Evolutionary conservation across 1,284 basidiomycete species (phyloP).

Genomic region (Cutaneotrichosporon cutaneum): DNA sequence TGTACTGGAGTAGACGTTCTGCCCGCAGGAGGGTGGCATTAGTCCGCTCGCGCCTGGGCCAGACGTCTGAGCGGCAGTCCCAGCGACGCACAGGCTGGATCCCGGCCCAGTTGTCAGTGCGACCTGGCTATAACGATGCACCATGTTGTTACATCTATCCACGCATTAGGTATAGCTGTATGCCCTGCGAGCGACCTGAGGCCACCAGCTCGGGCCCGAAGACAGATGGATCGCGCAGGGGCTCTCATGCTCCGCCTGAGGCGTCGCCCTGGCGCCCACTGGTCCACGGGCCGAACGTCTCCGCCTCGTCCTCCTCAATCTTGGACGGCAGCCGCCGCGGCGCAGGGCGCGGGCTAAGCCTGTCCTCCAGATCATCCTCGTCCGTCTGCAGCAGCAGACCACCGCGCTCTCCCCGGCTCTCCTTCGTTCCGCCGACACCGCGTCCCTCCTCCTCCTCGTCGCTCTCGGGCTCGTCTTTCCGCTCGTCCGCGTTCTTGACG

Average conservation of each 20-base stretch:
- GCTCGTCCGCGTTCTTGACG: slow-evolving; percentile 39
- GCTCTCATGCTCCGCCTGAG: not conserved
- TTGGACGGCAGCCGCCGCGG: not conserved
- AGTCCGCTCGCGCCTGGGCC: not conserved
- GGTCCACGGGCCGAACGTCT: slow-evolving; percentile 37
- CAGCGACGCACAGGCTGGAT: too few species aligned
- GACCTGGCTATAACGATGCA: not conserved
- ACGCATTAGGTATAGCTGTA: not conserved
- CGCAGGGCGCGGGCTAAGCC: not conserved
- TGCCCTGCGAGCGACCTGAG: too few species aligned
- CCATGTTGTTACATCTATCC: not conserved
- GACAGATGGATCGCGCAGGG: too few species aligned
- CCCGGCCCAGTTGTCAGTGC: too few species aligned
- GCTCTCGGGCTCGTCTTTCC: slow-evolving; percentile 36
- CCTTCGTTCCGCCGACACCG: slow-evolving; percentile 33
- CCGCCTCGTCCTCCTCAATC: slow-evolving; percentile 23
- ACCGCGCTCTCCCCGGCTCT: slow-evolving; percentile 23
- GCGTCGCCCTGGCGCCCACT: not conserved
- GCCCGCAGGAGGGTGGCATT: not conserved
- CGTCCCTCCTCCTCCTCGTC: slow-evolving; percentile 29
- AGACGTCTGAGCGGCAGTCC: not conserved
- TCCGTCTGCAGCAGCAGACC: slow-evolving; percentile 20
- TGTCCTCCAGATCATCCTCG: slow-evolving; percentile 14
- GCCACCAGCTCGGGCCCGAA: too few species aligned
- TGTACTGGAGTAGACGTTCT: not conserved